Conservation (phyloP, 192 early-diverging fungal genomes). For the Ambispora gerdemannii region DNA sequence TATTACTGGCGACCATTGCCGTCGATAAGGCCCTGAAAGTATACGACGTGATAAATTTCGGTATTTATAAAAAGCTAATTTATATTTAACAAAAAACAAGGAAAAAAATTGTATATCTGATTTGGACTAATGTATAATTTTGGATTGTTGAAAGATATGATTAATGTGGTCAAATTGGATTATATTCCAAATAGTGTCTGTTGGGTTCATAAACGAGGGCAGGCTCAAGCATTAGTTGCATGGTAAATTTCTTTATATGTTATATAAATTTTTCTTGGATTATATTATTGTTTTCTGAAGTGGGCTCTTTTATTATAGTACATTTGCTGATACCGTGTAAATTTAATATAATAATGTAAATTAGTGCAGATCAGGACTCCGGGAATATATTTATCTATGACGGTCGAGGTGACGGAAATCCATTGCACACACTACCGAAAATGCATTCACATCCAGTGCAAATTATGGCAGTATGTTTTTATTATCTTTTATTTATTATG, state of each 20-base stretch:
- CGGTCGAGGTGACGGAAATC: constrained; percentile 62
- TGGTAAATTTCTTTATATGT: constrained; percentile 47
- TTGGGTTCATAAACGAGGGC: constrained; percentile 83
- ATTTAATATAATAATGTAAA: neutral
- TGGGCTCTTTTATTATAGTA: too few species aligned
- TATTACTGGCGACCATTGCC: constrained; percentile 76
- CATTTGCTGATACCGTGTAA: too few species aligned
- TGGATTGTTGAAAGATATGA: constrained; percentile 79
- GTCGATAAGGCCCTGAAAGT: constrained; percentile 87
- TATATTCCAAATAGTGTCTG: constrained; percentile 75
- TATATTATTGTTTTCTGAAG: too few species aligned
- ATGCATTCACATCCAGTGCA: constrained; percentile 72
- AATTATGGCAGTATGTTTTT: constrained; percentile 61
- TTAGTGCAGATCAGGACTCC: constrained; percentile 71
- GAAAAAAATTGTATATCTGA: neutral
- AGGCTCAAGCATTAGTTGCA: constrained; percentile 79
- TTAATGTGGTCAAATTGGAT: constrained; percentile 83
- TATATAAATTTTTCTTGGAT: neutral
- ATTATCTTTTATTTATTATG: neutral
- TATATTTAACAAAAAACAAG: constrained; percentile 21
- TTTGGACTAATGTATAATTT: neutral
- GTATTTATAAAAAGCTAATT: too few species aligned
- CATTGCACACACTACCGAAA: constrained; percentile 59
- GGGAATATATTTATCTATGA: constrained; percentile 79
- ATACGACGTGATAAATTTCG: constrained; percentile 96